Conservation (phyloP, 2,329 filamentous ascomycete genomes). For the Clonostachys rosea region DNA sequence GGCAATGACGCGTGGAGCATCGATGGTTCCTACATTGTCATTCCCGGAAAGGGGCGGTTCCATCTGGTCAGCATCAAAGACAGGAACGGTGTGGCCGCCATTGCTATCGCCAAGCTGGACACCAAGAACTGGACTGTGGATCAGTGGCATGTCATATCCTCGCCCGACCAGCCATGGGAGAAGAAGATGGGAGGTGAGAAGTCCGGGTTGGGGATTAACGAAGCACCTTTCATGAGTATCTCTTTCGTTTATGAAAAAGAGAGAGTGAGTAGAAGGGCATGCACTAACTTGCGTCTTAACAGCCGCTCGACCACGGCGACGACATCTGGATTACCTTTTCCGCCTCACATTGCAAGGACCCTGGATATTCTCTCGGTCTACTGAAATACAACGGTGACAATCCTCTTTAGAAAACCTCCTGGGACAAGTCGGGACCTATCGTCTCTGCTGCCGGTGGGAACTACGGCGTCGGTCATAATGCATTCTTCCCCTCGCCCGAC, state of each 20-base stretch:
- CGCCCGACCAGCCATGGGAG: too few relatives aligned
- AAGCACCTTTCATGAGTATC: background rate
- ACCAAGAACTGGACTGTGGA: too few relatives aligned
- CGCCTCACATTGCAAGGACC: constrained; percentile 51
- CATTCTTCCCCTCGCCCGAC: constrained; percentile 53
- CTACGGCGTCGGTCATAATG: constrained; percentile 53
- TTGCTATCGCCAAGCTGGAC: too few relatives aligned
- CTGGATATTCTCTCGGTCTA: constrained; percentile 46
- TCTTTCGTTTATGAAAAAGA: too few relatives aligned
- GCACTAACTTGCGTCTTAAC: constrained; percentile 45
- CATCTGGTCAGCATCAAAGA: too few relatives aligned
- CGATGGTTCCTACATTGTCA: too few relatives aligned
- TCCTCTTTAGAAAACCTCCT: constrained; percentile 34
- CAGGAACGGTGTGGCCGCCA: too few relatives aligned
- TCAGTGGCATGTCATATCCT: too few relatives aligned
- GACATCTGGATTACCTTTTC: constrained; percentile 46
- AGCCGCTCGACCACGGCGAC: constrained; percentile 43
- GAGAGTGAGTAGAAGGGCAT: constrained; percentile 18
- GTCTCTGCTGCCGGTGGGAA: constrained; percentile 49
- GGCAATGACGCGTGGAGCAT: too few relatives aligned
- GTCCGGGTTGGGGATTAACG: background rate
- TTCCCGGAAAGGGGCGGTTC: background rate
- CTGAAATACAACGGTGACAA: constrained; percentile 49
- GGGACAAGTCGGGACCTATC: constrained; percentile 47
- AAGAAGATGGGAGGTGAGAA: too few relatives aligned